Evolutionary conservation across 805 yeast species (phyloP), one percentile per base, ranked within the genome.

Genomic region (Candida qinlingensis): DNA sequence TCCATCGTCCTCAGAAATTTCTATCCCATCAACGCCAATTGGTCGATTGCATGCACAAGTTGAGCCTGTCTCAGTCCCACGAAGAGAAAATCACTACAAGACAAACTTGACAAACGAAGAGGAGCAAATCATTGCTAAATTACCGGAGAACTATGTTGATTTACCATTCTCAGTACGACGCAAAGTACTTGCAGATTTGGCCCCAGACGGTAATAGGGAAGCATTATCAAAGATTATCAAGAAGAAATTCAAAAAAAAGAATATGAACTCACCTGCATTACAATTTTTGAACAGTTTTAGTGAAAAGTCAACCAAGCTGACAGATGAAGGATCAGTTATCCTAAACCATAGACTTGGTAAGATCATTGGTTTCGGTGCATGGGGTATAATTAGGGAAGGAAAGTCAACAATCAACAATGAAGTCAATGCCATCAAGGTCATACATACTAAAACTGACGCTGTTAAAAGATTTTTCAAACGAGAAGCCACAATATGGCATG

Each of bases 281-380:
- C 59, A 58, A 43, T 65, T 57, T 47, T 49, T 65, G 12, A 54
- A 60, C 7, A 57, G 65, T 37, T 55, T 63, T 7, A 49, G 58
- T 29, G 55, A 56, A 31, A 52, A 50, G 40, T 51, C 60, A 3
- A 19, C 39, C 10, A 54, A 44, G 35, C 35, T 41, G 11, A 86
- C 82, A 56, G 88, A 84, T 49, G 79, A 76, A 51, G 96, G 95
- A 1, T 83, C 86, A 11, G 63, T 75, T 27, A 79, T 89, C 2
- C 55, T 84, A 68, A 81, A 79, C 12, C 80, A 80, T 55, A 74
- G 67, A 33, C 62, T 90, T 31, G 96, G 95, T 1, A 81, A 80
- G 55, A 76, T 84, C 9, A 83, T 89, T 52, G 96, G 96, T 1
- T 80, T 79, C 61, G 97, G 97, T 11, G 95, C 96, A 0, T 91